A percentile compares a stretch with the other conserved stretches of the same genome.
These are phyloP conservation scores for Diaporthe destruens DNA, from an alignment of 2,329 filamentous ascomycete genomes.

Conservation along the genomic window DNA sequence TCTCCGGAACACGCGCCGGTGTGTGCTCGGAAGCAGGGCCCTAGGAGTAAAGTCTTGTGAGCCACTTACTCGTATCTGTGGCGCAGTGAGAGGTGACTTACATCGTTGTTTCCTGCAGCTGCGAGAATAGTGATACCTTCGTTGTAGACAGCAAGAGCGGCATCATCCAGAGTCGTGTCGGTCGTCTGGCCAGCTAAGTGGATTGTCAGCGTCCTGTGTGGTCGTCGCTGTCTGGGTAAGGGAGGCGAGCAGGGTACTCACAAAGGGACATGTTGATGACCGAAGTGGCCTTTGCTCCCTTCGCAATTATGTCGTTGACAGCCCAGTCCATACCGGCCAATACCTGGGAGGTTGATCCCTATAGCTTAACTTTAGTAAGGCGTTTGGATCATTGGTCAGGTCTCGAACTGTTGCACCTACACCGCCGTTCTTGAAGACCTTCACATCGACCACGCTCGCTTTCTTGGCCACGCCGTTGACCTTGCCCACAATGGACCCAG, in stretches of 20 bases:
- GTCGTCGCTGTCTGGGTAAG: too few relatives aligned
- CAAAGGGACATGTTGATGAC: constrained; percentile 22
- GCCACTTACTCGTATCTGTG: neutral
- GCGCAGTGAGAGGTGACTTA: neutral
- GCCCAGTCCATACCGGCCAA: constrained; percentile 12
- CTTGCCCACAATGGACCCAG: constrained; percentile 21
- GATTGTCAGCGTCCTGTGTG: neutral
- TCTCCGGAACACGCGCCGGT: constrained; percentile 11
- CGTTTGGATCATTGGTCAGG: neutral
- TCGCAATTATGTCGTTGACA: constrained; percentile 12
- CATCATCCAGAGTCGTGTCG: neutral
- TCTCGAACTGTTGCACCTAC: neutral
- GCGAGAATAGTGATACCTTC: constrained; percentile 8
- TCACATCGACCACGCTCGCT: constrained; percentile 13
- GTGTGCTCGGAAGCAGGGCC: neutral
- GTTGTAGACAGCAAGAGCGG: constrained; percentile 1
- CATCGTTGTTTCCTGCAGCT: constrained; percentile 14
- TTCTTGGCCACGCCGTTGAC: constrained; percentile 21
- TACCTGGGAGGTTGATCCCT: constrained; percentile 5
- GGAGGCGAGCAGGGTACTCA: neutral
- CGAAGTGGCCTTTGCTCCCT: constrained; percentile 10
- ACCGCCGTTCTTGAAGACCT: neutral
- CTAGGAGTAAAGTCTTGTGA: neutral
- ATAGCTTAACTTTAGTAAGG: neutral
- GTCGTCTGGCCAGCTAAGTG: neutral